Evolutionary conservation across 2,329 filamentous ascomycete species (phyloP).

Genomic region (Nothopassalora personata): DNA sequence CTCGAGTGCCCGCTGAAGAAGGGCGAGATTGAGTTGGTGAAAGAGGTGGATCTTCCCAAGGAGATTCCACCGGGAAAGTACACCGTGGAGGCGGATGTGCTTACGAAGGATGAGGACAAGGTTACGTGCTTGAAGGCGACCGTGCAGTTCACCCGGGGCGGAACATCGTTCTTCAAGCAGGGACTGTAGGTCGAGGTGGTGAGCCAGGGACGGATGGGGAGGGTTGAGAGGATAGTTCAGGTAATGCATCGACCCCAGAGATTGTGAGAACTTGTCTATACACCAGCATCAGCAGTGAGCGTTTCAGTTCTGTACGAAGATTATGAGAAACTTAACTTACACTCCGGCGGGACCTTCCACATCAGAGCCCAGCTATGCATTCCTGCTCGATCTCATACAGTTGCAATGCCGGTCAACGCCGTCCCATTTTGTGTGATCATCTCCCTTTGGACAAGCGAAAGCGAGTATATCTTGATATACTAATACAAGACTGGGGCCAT

Average conservation of each 20-base stretch:
- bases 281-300: neutral
- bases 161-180: constrained; percentile 23
- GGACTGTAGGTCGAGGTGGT: constrained; percentile 12
- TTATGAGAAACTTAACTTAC: constrained; percentile 9
- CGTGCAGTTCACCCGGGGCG: constrained; percentile 55
- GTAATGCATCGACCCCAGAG: neutral
- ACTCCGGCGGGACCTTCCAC: neutral
- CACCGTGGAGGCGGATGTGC: constrained; percentile 80
- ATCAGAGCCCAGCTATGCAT: too few relatives aligned
- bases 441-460: too few relatives aligned
- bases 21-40: constrained; percentile 65
- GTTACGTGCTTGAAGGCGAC: constrained; percentile 83
- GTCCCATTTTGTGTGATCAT: too few relatives aligned
- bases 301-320: constrained; percentile 4
- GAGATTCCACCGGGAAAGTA: constrained; percentile 90
- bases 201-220: neutral
- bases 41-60: constrained; percentile 76
- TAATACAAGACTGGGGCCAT: neutral
- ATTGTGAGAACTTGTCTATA: neutral
- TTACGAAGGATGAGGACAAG: constrained; percentile 63
- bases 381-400: too few relatives aligned
- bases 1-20: constrained; percentile 81
- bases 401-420: too few relatives aligned
- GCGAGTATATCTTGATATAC: too few relatives aligned
- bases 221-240: neutral